phyloP scores from a whole-genome alignment of 1,284 basidiomycete genomes.

The Boletellus deceptivus region DNA sequence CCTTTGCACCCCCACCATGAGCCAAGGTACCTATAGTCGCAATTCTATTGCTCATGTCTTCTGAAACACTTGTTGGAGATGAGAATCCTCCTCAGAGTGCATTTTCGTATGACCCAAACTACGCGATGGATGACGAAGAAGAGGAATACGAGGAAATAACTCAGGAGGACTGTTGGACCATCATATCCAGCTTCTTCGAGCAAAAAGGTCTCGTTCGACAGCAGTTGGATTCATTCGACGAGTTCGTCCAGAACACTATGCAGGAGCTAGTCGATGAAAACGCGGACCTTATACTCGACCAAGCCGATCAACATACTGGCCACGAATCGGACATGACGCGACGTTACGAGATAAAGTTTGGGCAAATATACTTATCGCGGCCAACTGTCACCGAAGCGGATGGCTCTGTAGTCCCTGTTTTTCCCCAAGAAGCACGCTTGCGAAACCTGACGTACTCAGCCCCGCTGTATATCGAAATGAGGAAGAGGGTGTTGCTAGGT shows the following conservation, averaged over 20 bases:
- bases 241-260: constrained; percentile 99
- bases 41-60: constrained; percentile 23
- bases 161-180: constrained; percentile 93
- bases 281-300: constrained; percentile 90
- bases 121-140: constrained; percentile 61
- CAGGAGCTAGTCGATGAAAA: constrained; percentile 99
- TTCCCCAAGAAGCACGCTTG: constrained; percentile 96
- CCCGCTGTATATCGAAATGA: constrained; percentile 96
- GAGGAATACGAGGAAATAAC: constrained; percentile 76
- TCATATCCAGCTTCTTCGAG: constrained; percentile 95
- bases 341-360: constrained; percentile 96
- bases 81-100: constrained; percentile 47
- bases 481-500: constrained; percentile 80
- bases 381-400: constrained; percentile 96
- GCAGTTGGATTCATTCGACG: constrained; percentile 98
- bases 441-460: constrained; percentile 96
- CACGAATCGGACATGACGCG: constrained; percentile 78
- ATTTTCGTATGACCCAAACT: constrained; percentile 54
- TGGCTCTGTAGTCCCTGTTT: constrained; percentile 89
- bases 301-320: constrained; percentile 93
- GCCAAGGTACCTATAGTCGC: constrained; percentile 45
- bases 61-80: constrained; percentile 40
- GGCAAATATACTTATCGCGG: constrained; percentile 95
- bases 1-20: constrained; percentile 18
- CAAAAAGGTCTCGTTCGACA: constrained; percentile 98